Evolutionary conservation across 331 rosid genomes (phyloP).

Genomic region (Phaseolus coccineus): DNA sequence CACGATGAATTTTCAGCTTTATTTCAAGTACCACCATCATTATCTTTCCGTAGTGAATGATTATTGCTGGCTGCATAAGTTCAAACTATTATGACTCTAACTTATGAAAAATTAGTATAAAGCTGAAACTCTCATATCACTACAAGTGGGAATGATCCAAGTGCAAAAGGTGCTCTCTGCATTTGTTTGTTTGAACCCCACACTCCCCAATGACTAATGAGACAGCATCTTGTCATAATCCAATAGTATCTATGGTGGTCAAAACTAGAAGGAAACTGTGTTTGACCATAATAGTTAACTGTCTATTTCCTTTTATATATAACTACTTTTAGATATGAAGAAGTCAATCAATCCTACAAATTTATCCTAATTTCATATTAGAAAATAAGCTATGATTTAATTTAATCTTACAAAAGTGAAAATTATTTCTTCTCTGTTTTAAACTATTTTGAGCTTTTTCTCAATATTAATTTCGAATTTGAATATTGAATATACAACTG

Average conservation of each 20-base stretch:
- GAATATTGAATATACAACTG: no score
- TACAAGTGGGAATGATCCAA: constrained; percentile 20
- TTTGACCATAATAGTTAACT: constrained; percentile 10
- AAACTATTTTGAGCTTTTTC: no score
- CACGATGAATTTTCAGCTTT: constrained; percentile 22
- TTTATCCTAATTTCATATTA: no score
- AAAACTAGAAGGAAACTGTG: constrained; percentile 5
- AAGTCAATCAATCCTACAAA: background rate
- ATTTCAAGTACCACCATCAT: background rate
- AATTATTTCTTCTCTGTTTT: no score
- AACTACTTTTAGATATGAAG: background rate
- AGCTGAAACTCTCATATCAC: background rate
- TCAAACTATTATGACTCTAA: constrained; percentile 24
- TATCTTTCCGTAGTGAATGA: constrained; percentile 10
- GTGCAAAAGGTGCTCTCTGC: background rate
- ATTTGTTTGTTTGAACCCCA: constrained; percentile 6
- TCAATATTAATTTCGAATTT: no score
- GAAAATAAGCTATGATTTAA: no score
- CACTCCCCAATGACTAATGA: constrained; percentile 6
- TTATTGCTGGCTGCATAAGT: constrained; percentile 32
- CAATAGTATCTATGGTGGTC: constrained; percentile 1
- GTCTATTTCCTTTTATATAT: background rate
- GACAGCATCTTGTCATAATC: constrained; percentile 15
- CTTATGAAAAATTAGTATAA: constrained; percentile 16
- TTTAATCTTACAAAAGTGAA: no score